phyloP scores from a whole-genome alignment of 1,139 yeast genomes.

The Blastobotrys malaysiensis region DNA sequence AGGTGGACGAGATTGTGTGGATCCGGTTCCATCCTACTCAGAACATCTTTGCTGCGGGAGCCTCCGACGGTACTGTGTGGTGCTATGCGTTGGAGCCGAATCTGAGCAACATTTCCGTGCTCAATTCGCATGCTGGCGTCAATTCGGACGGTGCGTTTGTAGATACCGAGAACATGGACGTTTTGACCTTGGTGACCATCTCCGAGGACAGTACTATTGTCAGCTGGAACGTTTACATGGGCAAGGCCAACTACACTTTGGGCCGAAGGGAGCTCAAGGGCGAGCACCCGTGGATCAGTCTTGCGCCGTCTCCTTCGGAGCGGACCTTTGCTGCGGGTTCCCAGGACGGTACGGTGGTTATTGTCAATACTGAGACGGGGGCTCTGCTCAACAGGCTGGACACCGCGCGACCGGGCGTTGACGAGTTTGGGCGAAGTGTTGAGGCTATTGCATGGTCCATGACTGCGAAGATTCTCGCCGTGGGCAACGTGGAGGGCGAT shows the following conservation, averaged over 20 bases:
- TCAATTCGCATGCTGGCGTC: slow-evolving; percentile 72
- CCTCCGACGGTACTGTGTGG: slow-evolving; percentile 92
- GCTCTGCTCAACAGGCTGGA: slow-evolving; percentile 52
- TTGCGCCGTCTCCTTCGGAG: slow-evolving; percentile 48
- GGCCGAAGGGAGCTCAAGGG: slow-evolving; percentile 60
- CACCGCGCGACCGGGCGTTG: slow-evolving; percentile 52
- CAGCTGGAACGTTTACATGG: slow-evolving; percentile 85
- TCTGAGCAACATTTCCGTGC: slow-evolving; percentile 65
- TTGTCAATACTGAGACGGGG: slow-evolving; percentile 71
- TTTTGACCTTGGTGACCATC: slow-evolving; percentile 62
- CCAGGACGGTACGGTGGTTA: slow-evolving; percentile 76
- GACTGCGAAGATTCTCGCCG: slow-evolving; percentile 59
- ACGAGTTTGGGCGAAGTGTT: slow-evolving; percentile 64
- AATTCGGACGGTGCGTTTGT: slow-evolving; percentile 68
- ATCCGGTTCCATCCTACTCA: slow-evolving; percentile 72
- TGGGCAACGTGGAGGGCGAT: slow-evolving; percentile 87
- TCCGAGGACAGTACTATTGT: slow-evolving; percentile 88
- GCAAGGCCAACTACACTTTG: slow-evolving; percentile 51
- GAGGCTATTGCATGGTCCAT: slow-evolving; percentile 85
- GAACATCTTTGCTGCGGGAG: slow-evolving; percentile 79
- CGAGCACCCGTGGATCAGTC: slow-evolving; percentile 83
- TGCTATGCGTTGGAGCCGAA: slow-evolving; percentile 67
- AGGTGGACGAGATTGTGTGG: slow-evolving; percentile 83
- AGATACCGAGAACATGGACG: slow-evolving; percentile 53
- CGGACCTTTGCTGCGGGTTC: slow-evolving; percentile 62